Base-by-base conservation (phyloP, 345 rosid species). In the Syzygium jambos region DNA sequence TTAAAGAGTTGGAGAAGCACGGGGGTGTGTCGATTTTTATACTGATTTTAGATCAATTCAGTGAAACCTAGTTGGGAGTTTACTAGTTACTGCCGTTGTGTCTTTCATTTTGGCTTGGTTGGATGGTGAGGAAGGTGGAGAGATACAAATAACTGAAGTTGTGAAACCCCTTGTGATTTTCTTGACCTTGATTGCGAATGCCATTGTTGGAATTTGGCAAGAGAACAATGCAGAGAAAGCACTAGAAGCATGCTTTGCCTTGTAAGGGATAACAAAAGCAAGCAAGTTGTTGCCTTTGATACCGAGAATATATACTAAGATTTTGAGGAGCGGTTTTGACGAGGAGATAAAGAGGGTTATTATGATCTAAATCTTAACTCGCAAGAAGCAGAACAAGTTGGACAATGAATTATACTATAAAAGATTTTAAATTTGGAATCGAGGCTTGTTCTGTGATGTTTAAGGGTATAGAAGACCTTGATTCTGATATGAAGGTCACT, bases 111-210 rank as follows among this genome's bases (percentile, higher is more conserved):
- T 97, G 86, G 98, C 99, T 41, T 95, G 95, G 93, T 90, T 73
- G 85, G 98, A 95, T 89, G 96, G 98, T 6, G 94, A 94, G 5
- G 97, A 96, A 94, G 96, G 99, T n/a, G 98, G 96, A 68, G 97
- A 97, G 91, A 95, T 90, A 96, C 94, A 88, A 85, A 94, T 97
- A 51, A 94, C 99, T 0, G 96, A 98, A 2, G 96, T 96, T 85
- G 99, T 97, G 84, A 98, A 97, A 94, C 98, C 99, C 12, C 90
- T 97, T 88, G 98, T 97, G 65, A 97, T 97, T 86, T 97, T 94
- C 92, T 89, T 95, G 89, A 97, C 96, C 89, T 92, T 97, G 92
- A 97, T 97, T 89, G 95, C 96, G 86, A 97, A 97, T 89, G 98
- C 97, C 19, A 90, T 93, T 84, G 98, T 97, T 11, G 98, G 99